These are phyloP conservation scores for Nepenthes mirabilis DNA, from an alignment of 148 eudicot genomes.

Conservation along the genomic window DNA sequence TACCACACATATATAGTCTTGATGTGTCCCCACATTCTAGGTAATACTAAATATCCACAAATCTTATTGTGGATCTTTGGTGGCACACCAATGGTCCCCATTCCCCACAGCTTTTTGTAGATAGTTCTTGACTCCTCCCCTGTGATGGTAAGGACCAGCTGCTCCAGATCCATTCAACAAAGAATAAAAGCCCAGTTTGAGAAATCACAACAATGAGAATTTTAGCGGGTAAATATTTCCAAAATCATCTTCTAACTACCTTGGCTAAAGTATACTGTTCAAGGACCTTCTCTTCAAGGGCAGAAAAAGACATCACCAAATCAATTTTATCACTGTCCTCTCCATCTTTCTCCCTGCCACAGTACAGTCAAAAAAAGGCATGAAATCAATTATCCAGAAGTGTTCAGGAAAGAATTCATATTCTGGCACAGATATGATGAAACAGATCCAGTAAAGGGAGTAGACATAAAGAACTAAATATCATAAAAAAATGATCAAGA, in stretches of 20 bases:
- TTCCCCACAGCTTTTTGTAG: no score
- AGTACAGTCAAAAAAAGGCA: background rate
- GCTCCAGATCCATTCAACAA: background rate
- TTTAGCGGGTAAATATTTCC: background rate
- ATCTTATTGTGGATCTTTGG: no score
- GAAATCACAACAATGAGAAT: background rate
- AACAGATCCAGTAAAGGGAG: background rate
- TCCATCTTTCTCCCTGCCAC: constrained; percentile 54
- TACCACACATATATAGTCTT: no score
- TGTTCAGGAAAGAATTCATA: background rate
- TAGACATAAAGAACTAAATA: no score
- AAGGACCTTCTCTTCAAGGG: constrained; percentile 89
- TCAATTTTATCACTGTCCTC: constrained; percentile 74
- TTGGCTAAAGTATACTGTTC: constrained; percentile 77
- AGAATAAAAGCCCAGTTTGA: no score
- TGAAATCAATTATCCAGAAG: background rate
- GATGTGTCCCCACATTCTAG: no score
- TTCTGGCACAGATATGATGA: background rate
- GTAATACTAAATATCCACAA: no score
- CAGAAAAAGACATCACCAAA: constrained; percentile 63
- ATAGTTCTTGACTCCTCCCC: background rate
- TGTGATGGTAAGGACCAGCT: background rate
- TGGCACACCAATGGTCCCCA: no score
- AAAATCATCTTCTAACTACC: constrained; percentile 25
- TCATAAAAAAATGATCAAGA: no score